Percentiles rank a stretch among this genome's conserved stretches.
Conservation (phyloP, 495 filamentous ascomycete species). For the Neurospora terricola region DNA sequence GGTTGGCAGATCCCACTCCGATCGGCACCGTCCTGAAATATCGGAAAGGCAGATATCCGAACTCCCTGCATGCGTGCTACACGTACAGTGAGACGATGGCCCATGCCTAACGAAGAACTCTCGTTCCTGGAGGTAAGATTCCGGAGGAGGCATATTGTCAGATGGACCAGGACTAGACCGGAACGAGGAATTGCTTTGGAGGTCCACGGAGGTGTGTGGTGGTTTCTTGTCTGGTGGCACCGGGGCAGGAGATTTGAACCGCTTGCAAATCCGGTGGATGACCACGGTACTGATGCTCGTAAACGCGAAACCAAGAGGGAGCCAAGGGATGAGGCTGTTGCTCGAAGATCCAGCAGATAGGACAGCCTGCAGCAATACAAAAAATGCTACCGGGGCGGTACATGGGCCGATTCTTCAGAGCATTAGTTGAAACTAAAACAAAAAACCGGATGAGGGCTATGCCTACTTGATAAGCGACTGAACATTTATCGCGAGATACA, state of each 20-base stretch:
- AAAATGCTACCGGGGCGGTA: slow-evolving; percentile 9
- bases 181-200: slow-evolving; percentile 4
- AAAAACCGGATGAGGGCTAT: neutral
- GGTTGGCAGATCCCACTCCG: slow-evolving; percentile 13
- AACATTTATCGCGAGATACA: neutral
- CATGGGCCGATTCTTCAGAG: slow-evolving; percentile 11
- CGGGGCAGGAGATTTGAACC: neutral
- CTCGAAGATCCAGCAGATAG: slow-evolving; percentile 4
- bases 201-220: neutral
- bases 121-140: slow-evolving; percentile 5
- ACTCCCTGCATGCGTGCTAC: neutral
- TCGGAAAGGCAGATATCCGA: slow-evolving; percentile 15
- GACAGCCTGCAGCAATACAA: slow-evolving; percentile 12
- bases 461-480: neutral
- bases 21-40: slow-evolving; percentile 1
- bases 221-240: neutral
- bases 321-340: slow-evolving; percentile 16
- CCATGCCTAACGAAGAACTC: slow-evolving; percentile 8
- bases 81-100: slow-evolving; percentile 9
- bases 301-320: slow-evolving; percentile 13
- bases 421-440: neutral
- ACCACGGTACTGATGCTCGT: slow-evolving; percentile 12
- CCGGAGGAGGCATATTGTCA: neutral
- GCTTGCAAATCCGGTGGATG: slow-evolving; percentile 2
- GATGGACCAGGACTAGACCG: neutral